Evolutionary conservation across 2,329 filamentous ascomycete species (phyloP).

Genomic region (Scedosporium aurantiacum): DNA sequence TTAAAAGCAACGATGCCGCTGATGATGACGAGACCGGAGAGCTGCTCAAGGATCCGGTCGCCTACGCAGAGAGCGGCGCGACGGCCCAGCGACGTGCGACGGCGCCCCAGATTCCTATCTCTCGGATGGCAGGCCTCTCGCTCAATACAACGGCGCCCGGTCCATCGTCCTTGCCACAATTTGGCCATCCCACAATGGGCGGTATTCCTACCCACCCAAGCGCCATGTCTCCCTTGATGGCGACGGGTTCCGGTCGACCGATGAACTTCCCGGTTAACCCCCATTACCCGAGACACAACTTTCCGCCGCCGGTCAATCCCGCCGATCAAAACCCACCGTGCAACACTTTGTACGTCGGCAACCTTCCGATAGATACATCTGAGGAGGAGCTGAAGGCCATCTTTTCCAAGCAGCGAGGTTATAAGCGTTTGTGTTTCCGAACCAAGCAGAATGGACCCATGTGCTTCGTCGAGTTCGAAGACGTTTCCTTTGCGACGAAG

Average conservation of each 20-base stretch:
- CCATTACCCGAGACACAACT: conserved; percentile 51
- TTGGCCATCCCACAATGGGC: conserved; percentile 20
- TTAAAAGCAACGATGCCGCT: conserved; percentile 53
- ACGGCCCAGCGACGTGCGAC: conserved; percentile 51
- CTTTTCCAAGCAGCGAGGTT: conserved; percentile 87
- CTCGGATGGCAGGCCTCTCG: conserved; percentile 58
- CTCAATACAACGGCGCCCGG: conserved; percentile 49
- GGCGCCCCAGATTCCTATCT: conserved; percentile 59
- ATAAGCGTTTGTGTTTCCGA: conserved; percentile 88
- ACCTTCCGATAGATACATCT: conserved; percentile 80
- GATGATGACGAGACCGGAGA: conserved; percentile 62
- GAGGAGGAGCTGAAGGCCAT: conserved; percentile 92
- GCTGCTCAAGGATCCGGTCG: conserved; percentile 61
- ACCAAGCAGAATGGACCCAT: conserved; percentile 94
- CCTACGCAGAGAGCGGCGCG: conserved; percentile 49
- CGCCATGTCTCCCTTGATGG: conserved; percentile 45
- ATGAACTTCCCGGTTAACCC: conserved; percentile 15
- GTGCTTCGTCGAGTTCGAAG: conserved; percentile 98
- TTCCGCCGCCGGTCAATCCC: conserved; percentile 79
- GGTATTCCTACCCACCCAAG: conserved; percentile 21
- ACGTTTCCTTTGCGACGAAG: conserved; percentile 83
- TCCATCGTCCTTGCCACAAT: conserved; percentile 42
- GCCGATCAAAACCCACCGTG: conserved; percentile 95
- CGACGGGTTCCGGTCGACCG: conserved; percentile 16
- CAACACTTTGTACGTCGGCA: conserved; percentile 97